These are phyloP conservation scores for Tuber borchii DNA, from an alignment of 495 filamentous ascomycete species.

Conservation along the genomic window DNA sequence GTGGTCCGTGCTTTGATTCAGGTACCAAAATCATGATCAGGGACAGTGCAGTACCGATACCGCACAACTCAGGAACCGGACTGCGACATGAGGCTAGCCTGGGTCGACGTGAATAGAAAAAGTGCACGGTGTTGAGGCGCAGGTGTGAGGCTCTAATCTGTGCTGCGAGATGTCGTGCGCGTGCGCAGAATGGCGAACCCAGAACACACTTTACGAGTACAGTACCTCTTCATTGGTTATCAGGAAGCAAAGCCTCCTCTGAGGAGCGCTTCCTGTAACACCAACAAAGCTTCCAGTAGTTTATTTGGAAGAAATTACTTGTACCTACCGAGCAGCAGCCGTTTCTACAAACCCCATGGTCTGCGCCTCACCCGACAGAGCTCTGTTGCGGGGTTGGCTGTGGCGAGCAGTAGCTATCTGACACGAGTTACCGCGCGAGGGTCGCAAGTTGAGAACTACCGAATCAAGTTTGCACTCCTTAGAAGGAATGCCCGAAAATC, in stretches of 20 bases:
- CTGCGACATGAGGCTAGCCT: not conserved
- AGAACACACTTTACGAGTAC: not conserved
- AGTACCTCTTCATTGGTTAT: not conserved
- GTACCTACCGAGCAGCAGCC: not conserved
- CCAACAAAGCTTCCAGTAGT: not conserved
- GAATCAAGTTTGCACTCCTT: constrained; percentile 6
- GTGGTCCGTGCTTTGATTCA: not conserved
- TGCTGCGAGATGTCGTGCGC: not conserved
- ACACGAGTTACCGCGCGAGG: constrained; percentile 26
- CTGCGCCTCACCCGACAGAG: constrained; percentile 28
- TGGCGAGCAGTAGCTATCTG: constrained; percentile 27
- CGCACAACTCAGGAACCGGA: not conserved
- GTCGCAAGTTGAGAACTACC: constrained; percentile 30
- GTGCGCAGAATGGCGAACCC: not conserved
- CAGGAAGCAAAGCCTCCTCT: not conserved
- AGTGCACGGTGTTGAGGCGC: not conserved
- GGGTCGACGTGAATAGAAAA: not conserved
- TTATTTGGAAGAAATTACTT: not conserved
- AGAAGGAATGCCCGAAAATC: constrained; percentile 13
- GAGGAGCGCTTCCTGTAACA: not conserved
- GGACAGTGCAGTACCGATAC: not conserved
- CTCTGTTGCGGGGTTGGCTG: constrained; percentile 11
- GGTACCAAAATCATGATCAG: constrained; percentile 1
- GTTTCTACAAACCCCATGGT: not conserved
- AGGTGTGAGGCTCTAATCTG: not conserved